phyloP scores from a whole-genome alignment of 1,284 basidiomycete genomes.

The Cerioporus squamosus region DNA sequence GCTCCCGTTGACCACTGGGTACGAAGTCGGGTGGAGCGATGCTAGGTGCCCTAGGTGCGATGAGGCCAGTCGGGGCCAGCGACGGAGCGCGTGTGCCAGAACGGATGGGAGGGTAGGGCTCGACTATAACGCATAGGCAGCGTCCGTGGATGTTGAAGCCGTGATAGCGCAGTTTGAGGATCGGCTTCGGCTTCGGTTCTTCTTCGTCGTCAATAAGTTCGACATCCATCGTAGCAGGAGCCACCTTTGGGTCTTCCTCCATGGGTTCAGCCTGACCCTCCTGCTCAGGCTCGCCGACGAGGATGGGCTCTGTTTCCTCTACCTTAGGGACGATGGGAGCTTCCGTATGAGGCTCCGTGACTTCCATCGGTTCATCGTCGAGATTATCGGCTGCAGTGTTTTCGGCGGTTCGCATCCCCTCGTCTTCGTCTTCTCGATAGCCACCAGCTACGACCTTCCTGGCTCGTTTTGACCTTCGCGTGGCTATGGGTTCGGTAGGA shows the following conservation, averaged over 20 bases:
- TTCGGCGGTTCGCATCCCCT: constrained; percentile 1
- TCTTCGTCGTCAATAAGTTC: constrained; percentile 53
- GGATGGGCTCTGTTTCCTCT: constrained; percentile 26
- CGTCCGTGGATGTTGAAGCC: constrained; percentile 69
- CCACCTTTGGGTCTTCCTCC: not conserved
- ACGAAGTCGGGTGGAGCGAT: constrained; percentile 39
- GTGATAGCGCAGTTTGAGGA: constrained; percentile 65
- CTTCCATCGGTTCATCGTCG: not conserved
- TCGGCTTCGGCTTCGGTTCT: constrained; percentile 73
- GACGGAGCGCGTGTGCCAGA: constrained; percentile 42
- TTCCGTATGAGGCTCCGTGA: not conserved
- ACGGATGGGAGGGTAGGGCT: constrained; percentile 69
- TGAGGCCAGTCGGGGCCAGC: constrained; percentile 32
- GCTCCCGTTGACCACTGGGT: constrained; percentile 37
- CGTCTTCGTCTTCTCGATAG: constrained; percentile 32
- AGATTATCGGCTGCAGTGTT: not conserved
- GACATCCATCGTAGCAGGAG: constrained; percentile 11
- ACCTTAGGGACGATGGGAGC: constrained; percentile 16
- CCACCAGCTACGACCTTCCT: constrained; percentile 24
- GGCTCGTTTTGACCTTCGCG: constrained; percentile 29
- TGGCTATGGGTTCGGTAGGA: constrained; percentile 1
- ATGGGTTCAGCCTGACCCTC: not conserved
- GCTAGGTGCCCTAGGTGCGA: constrained; percentile 36
- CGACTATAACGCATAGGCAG: constrained; percentile 78
- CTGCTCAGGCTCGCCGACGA: constrained; percentile 1